Base-by-base conservation (phyloP, 225 moss, liverwort and hornwort genomes). In the Rhytidiadelphus loreus region DNA sequence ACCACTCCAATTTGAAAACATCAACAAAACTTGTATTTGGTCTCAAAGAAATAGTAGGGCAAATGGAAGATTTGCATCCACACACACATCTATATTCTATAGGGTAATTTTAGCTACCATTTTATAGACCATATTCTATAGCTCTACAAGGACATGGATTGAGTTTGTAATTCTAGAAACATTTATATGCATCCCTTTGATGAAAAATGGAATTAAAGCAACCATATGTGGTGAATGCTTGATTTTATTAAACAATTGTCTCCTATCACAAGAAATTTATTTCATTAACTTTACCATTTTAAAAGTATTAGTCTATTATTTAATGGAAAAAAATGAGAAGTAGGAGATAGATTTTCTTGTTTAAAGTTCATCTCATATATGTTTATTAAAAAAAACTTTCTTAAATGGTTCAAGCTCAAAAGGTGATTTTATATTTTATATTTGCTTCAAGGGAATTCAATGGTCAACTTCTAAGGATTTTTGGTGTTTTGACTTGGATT, bases 71-170 rank as follows among this genome's bases (percentile, higher is more conserved):
- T 35, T 76, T 77, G 8, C 23, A 53, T 35, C 9, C 9, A 52
- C 0, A 12, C 0, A 0, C 12, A 32, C 8, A 74, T 0, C 22
- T 7, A 21, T 52, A 21, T 76, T 72, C 12, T 13, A 53, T 0
- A 13, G 1, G 12, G 6, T 13, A 41, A 41, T 16, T 12, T 57
- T n/a, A 3, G 57, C 11, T 39, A 23, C 18, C 5, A 39, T 80
- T 80, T 16, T 26, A 12, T 56, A 39, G 4, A 79, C 11, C 11
- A n/a, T 39, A 39, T 11, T 39, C 3, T 57, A 17, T 37, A 16
- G 7, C 26, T n/a, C 39, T 28, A 57, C 3, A 39, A n/a, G 4
- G 18, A 7, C 18, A 12, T 28, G 8, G 3, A 39, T 28, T 37
- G 78, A 78, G 17, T 57, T 78, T 56, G 28, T 5, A 52, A 52